phyloP scores from a whole-genome alignment of 1,284 basidiomycete species.

The Microbotryomycetes sp. region DNA sequence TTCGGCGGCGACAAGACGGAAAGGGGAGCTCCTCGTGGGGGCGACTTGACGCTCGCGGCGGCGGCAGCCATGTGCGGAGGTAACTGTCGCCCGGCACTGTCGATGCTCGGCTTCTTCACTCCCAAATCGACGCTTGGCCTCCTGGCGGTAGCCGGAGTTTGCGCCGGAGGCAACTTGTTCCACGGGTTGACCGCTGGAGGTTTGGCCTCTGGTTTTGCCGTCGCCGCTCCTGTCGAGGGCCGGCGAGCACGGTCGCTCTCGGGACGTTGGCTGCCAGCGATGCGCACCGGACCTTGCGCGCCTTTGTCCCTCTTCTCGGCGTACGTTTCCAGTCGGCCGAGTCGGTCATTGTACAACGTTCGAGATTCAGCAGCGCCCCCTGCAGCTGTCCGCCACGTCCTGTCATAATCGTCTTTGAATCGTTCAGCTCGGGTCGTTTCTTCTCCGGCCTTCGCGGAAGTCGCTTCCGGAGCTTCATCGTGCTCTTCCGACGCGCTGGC shows the following conservation, averaged over 20 bases:
- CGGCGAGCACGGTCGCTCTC: not conserved
- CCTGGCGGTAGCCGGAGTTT: conserved; percentile 2
- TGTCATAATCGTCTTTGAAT: conserved; percentile 81
- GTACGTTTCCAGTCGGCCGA: conserved; percentile 29
- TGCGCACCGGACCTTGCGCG: not conserved
- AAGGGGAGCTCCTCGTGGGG: not conserved
- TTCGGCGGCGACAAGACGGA: not conserved
- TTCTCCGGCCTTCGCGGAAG: conserved; percentile 24
- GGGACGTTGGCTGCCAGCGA: not conserved
- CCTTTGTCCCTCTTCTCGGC: conserved; percentile 4
- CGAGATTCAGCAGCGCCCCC: conserved; percentile 38
- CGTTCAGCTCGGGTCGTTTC: conserved; percentile 55
- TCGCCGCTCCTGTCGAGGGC: not conserved
- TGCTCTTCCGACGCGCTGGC: conserved; percentile 39
- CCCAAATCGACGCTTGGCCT: not conserved
- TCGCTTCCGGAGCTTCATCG: conserved; percentile 22
- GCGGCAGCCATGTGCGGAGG: conserved; percentile 37
- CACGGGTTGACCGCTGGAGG: not conserved
- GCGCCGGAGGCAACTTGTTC: not conserved
- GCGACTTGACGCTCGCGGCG: not conserved
- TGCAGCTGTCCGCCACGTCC: conserved; percentile 60
- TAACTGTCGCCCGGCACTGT: conserved; percentile 33
- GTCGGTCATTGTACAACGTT: conserved; percentile 36
- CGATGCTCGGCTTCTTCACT: not conserved
- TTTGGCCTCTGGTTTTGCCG: not conserved